Evolutionary conservation across 352 stramenopile species (phyloP).

Genomic region (Phytophthora ramorum): DNA sequence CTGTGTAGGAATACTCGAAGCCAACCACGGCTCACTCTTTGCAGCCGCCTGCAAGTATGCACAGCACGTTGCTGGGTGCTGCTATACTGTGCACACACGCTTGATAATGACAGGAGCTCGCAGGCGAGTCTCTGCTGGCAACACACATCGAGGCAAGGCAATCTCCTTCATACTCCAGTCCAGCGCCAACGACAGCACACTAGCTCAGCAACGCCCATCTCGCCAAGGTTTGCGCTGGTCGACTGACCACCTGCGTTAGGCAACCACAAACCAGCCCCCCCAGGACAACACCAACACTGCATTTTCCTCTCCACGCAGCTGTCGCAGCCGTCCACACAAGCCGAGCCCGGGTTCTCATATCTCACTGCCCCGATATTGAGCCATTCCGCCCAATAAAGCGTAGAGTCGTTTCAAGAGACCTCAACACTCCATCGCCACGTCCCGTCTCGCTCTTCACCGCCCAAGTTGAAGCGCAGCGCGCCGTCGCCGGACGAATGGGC

Average conservation of each 20-base stretch:
- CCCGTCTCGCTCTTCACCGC: constrained; percentile 13
- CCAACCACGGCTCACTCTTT: too few relatives aligned
- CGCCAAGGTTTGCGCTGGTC: not conserved
- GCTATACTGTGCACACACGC: too few relatives aligned
- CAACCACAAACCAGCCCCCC: not conserved
- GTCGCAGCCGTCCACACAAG: not conserved
- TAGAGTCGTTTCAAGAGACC: not conserved
- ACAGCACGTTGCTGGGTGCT: too few relatives aligned
- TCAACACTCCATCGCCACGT: constrained; percentile 1
- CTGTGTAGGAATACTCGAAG: too few relatives aligned
- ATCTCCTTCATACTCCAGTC: too few relatives aligned
- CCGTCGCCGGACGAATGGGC: constrained; percentile 37
- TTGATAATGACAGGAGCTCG: too few relatives aligned
- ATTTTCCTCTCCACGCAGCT: not conserved
- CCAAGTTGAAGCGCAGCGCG: constrained; percentile 17
- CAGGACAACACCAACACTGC: not conserved
- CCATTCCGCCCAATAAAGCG: not conserved
- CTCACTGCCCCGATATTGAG: not conserved
- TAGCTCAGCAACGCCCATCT: not conserved
- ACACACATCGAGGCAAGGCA: too few relatives aligned
- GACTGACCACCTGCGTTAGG: not conserved
- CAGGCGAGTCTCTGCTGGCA: too few relatives aligned
- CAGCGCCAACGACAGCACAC: not conserved
- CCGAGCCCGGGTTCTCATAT: not conserved
- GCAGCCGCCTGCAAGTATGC: too few relatives aligned